These are phyloP conservation scores for Pseudopyrenochaeta lycopersici DNA, from an alignment of 2,329 filamentous ascomycete genomes.

Conservation along the genomic window DNA sequence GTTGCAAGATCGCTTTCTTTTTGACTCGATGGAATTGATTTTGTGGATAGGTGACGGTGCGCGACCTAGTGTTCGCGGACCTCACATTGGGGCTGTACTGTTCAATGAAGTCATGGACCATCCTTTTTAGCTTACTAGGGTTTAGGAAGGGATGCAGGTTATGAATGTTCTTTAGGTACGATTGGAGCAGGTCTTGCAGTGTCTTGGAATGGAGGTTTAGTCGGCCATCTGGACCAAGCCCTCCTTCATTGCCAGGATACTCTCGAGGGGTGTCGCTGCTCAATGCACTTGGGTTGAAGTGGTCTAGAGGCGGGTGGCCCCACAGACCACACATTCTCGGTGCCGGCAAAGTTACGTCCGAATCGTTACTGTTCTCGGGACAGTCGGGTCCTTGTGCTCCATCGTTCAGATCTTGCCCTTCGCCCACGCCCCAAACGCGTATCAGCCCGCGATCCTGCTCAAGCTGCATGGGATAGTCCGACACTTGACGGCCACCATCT, in stretches of 20 bases:
- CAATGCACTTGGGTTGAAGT: conserved; percentile 38
- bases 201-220: conserved; percentile 64
- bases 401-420: conserved; percentile 73
- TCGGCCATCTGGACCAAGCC: conserved; percentile 61
- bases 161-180: conserved; percentile 69
- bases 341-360: conserved; percentile 51
- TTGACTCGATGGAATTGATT: conserved; percentile 41
- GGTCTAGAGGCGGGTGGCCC: conserved; percentile 58
- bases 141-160: conserved; percentile 72
- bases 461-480: conserved; percentile 74
- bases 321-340: conserved; percentile 58
- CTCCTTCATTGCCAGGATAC: conserved; percentile 55
- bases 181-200: conserved; percentile 60
- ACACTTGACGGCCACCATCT: conserved; percentile 67
- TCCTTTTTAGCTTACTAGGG: conserved; percentile 59
- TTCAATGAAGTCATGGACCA: conserved; percentile 59
- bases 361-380: too few relatives aligned
- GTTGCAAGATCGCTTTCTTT: conserved; percentile 45
- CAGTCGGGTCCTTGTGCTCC: too few relatives aligned
- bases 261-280: conserved; percentile 32
- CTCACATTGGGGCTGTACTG: conserved; percentile 45
- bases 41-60: conserved; percentile 17
- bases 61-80: conserved; percentile 29
- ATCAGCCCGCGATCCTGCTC: conserved; percentile 79
- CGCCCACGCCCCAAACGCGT: conserved; percentile 79